Percentiles rank a stretch among this genome's conserved stretches.
Evolutionary conservation across 2,329 filamentous ascomycete species (phyloP).

Genomic region (Arachnopeziza araneosa): DNA sequence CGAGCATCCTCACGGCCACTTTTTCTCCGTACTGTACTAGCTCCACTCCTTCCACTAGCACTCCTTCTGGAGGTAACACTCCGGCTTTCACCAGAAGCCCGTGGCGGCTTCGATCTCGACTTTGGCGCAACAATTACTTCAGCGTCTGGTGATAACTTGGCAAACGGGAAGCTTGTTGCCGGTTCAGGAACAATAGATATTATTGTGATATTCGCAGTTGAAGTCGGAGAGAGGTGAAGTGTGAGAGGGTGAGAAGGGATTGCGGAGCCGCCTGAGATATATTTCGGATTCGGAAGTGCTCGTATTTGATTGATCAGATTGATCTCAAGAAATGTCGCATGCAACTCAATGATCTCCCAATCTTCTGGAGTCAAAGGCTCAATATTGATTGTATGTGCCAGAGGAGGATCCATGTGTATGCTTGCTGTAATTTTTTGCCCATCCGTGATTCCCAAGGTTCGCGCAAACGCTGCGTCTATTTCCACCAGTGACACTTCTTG

Average conservation of each 20-base stretch:
- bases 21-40: slow-evolving; percentile 62
- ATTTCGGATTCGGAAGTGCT: slow-evolving; percentile 81
- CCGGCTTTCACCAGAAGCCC: slow-evolving; percentile 64
- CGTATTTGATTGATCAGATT: slow-evolving; percentile 92
- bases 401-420: slow-evolving; percentile 83
- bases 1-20: slow-evolving; percentile 60
- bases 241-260: slow-evolving; percentile 72
- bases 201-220: slow-evolving; percentile 85
- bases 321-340: slow-evolving; percentile 90
- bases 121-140: slow-evolving; percentile 98
- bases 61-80: slow-evolving; percentile 79
- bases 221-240: slow-evolving; percentile 89
- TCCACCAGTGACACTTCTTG: slow-evolving; percentile 76
- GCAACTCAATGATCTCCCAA: slow-evolving; percentile 98
- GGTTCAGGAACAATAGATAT: slow-evolving; percentile 75
- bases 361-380: slow-evolving; percentile 92
- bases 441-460: slow-evolving; percentile 69
- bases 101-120: slow-evolving; percentile 64
- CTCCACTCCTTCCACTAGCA: slow-evolving; percentile 64
- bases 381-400: slow-evolving; percentile 93
- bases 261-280: slow-evolving; percentile 44
- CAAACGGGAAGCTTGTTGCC: slow-evolving; percentile 66
- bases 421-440: slow-evolving; percentile 69
- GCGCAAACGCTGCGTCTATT: slow-evolving; percentile 79
- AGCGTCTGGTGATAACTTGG: slow-evolving; percentile 87